Conservation (phyloP, 2,329 filamentous ascomycete genomes). For the Exserohilum turcica region DNA sequence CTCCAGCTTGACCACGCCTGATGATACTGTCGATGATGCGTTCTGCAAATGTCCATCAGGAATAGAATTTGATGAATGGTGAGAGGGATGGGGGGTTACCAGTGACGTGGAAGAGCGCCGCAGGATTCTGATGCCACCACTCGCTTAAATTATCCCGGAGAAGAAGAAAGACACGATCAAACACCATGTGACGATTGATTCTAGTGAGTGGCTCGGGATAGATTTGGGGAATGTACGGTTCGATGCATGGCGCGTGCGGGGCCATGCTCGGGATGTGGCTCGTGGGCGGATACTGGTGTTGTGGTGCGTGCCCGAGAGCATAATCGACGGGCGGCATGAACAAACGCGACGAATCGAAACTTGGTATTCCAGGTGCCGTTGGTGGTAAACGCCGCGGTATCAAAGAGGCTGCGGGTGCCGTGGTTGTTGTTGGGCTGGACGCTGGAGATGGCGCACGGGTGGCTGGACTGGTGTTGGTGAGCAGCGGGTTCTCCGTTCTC, state of each 20-base stretch:
- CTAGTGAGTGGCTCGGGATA: background rate
- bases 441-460: background rate
- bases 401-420: background rate
- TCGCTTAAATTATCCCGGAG: background rate
- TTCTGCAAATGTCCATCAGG: background rate
- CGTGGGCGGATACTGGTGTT: background rate
- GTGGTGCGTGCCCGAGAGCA: background rate
- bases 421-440: background rate
- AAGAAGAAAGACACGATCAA: slow-evolving; percentile 2
- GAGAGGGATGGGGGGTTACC: background rate
- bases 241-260: background rate
- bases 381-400: background rate
- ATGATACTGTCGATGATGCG: background rate
- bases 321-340: background rate
- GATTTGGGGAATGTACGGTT: background rate
- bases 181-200: slow-evolving; percentile 6
- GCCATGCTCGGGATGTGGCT: background rate
- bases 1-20: background rate
- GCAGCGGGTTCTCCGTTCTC: background rate
- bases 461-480: background rate
- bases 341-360: background rate
- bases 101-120: background rate
- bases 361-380: background rate
- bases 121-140: background rate
- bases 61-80: background rate